Conservation (phyloP, 2,329 filamentous ascomycete genomes). For the Talaromyces atroroseus region DNA sequence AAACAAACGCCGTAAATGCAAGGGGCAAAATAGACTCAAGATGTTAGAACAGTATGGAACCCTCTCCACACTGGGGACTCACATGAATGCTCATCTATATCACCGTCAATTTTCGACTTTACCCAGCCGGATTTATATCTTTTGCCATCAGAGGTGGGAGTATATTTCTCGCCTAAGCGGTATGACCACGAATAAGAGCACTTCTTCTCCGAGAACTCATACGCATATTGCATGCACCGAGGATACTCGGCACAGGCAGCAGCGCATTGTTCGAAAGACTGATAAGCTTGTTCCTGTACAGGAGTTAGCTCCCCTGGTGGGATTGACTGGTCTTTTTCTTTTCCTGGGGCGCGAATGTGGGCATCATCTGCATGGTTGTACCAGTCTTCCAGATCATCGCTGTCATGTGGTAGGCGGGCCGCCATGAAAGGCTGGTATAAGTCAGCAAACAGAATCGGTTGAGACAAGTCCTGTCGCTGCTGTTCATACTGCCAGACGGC, state of each 20-base stretch:
- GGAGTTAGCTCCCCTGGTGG: conserved; percentile 33
- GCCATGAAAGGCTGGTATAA: conserved; percentile 48
- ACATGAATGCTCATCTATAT: conserved; percentile 9
- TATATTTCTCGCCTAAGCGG: conserved; percentile 8
- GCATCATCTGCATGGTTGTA: conserved; percentile 49
- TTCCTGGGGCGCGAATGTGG: conserved; percentile 30
- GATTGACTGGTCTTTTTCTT: conserved; percentile 25
- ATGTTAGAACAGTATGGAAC: conserved; percentile 2
- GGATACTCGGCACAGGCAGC: conserved; percentile 41
- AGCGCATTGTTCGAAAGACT: conserved; percentile 42
- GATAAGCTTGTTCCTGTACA: conserved; percentile 44
- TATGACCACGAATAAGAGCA: conserved; percentile 14
- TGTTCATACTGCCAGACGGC: conserved; percentile 51
- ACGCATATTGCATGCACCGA: conserved; percentile 32
- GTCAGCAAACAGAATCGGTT: conserved; percentile 44
- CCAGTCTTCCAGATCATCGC: conserved; percentile 43
- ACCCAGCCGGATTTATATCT: conserved; percentile 12
- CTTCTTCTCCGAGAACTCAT: conserved; percentile 6
- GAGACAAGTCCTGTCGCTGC: conserved; percentile 27
- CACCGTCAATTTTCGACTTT: conserved; percentile 6
- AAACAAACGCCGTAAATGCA: conserved; percentile 8
- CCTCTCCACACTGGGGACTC: conserved; percentile 5
- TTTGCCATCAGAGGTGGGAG: conserved; percentile 6
- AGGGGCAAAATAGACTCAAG: background rate
- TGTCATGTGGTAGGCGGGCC: conserved; percentile 35